phyloP scores from a whole-genome alignment of 306 rosid genomes.

The Cucurbita maxima region DNA sequence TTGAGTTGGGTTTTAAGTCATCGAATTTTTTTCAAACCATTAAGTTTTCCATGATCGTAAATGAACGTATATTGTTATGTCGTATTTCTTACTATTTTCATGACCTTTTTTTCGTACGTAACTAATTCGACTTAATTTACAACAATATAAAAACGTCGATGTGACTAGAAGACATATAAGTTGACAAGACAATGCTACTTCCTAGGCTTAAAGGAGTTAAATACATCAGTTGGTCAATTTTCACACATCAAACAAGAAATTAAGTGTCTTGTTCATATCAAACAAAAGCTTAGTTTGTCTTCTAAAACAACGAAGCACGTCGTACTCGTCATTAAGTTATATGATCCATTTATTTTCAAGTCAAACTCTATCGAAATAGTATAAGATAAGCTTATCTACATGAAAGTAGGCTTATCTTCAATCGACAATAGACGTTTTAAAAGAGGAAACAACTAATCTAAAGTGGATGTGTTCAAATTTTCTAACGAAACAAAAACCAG shows the following conservation, averaged over 20 bases:
- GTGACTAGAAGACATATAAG: not conserved
- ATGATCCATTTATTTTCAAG: not conserved
- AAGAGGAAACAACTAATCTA: not conserved
- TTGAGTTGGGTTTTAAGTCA: too few species aligned
- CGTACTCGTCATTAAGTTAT: not conserved
- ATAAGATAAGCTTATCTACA: not conserved
- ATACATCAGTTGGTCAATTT: not conserved
- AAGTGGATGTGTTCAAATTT: not conserved
- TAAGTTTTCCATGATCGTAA: too few species aligned
- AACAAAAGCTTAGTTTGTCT: not conserved
- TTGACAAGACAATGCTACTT: not conserved
- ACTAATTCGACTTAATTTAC: too few species aligned
- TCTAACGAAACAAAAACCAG: not conserved
- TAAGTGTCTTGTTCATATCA: not conserved
- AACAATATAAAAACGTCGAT: too few species aligned
- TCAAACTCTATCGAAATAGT: not conserved
- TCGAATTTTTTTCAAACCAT: too few species aligned
- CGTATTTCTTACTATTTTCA: not conserved
- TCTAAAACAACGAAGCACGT: not conserved
- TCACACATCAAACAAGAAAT: not conserved
- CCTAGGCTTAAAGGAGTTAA: not conserved
- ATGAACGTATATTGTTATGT: too few species aligned
- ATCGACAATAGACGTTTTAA: not conserved
- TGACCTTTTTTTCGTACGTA: not conserved
- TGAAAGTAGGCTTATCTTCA: not conserved